These are phyloP conservation scores for Pyrenula aspistea DNA, from an alignment of 495 filamentous ascomycete species.

Conservation along the genomic window DNA sequence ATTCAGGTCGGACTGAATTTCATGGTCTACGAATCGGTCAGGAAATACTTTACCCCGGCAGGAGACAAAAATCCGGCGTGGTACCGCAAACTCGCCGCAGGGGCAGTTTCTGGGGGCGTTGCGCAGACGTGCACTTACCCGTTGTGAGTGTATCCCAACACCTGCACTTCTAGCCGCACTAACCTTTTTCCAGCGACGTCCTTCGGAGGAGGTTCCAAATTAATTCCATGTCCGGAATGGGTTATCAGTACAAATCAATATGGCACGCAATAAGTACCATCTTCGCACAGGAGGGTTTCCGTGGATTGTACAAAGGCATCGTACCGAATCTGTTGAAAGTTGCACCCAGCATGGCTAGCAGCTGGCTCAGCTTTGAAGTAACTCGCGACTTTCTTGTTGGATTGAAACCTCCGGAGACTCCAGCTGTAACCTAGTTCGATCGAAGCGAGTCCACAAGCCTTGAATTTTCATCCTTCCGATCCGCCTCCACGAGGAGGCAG, in stretches of 20 bases:
- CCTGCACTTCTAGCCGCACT: conserved; percentile 1
- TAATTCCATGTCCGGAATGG: conserved; percentile 99
- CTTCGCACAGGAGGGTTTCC: conserved; percentile 60
- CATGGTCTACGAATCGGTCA: conserved; percentile 88
- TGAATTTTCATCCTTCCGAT: too few species aligned
- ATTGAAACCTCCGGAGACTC: conserved; percentile 12
- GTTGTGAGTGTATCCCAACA: conserved; percentile 52
- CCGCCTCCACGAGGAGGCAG: too few species aligned
- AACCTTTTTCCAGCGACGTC: conserved; percentile 54
- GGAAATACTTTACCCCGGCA: conserved; percentile 74
- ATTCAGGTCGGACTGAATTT: conserved; percentile 87
- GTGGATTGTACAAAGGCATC: conserved; percentile 84
- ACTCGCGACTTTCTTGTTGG: conserved; percentile 72
- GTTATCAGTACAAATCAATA: conserved; percentile 84
- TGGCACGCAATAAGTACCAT: conserved; percentile 76
- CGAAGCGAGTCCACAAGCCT: too few species aligned
- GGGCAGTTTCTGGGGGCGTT: conserved; percentile 86
- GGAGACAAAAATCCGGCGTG: conserved; percentile 75
- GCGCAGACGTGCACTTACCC: conserved; percentile 98
- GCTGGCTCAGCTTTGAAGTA: conserved; percentile 93
- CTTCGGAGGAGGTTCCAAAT: conserved; percentile 94
- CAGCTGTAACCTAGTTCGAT: not conserved
- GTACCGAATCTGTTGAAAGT: conserved; percentile 93
- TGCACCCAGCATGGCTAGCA: conserved; percentile 95
- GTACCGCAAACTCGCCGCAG: conserved; percentile 71